Base-by-base conservation (phyloP, 371 early-diverging fungal species). In the Mucor mucedo region DNA sequence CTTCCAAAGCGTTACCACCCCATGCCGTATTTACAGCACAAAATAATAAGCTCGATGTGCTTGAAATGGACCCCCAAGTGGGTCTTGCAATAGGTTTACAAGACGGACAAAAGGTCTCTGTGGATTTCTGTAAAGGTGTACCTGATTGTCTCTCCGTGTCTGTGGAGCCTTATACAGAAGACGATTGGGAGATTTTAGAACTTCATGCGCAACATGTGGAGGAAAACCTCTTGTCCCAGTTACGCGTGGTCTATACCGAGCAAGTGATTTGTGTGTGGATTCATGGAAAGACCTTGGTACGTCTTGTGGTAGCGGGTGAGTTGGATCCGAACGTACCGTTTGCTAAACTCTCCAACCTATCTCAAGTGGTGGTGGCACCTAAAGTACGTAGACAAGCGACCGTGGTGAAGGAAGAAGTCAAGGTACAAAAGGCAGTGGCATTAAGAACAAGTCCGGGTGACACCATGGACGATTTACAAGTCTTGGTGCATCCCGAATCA, bases 161-260 rank as follows among this genome's bases (percentile, higher is more conserved):
- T 62, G 92, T 93, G 2, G 93, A 91, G 47, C 95, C 95, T 4
- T 69, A 83, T 58, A 83, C 91, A 0, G 85, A 83, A 52, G 93
- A 94, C 55, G 95, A 95, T 69, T 95, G 94, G 94, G 94, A 95
- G 66, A 91, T 94, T 42, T 54, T 95, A 72, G 92, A 93, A 81
- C 66, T 91, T 16, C 87, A 93, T 69, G 92, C 92, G 11, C 89
- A 87, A 44, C 90, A 88, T 68, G 83, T 95, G 1, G 95, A 95
- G 62, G 89, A 88, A 44, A 84, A 90, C 57, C 75, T 95, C 55
- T 60, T 93, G 40, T 86, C 85, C 58, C 95, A 95, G 74, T 74
- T 91, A 44, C 79, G 90, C 29, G 88, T 91, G 0, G 86, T 93
- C 0, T 87, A 85, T 62, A 66, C 72, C 2, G 82, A 86, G 21